Evolutionary conservation across 345 rosid species (phyloP).

Genomic region (Salix caprea): DNA sequence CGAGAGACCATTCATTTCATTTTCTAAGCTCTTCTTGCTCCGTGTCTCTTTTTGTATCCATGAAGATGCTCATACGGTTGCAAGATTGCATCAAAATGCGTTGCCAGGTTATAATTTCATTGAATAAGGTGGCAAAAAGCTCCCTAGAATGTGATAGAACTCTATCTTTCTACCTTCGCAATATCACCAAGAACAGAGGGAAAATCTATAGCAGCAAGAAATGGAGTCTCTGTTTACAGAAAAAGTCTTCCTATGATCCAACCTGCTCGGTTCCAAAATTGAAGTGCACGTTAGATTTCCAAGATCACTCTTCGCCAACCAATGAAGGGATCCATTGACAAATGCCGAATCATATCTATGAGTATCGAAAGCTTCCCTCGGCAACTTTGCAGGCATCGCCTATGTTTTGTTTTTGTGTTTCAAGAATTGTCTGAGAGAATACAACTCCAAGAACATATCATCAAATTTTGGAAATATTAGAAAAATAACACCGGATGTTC

Average conservation of each 20-base stretch:
- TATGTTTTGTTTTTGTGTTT: too few relatives aligned
- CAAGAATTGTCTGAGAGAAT: too few relatives aligned
- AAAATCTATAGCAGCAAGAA: neutral
- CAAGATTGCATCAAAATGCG: neutral
- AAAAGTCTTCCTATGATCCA: neutral
- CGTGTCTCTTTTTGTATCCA: neutral
- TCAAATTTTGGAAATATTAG: too few relatives aligned
- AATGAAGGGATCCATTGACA: neutral
- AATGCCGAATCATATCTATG: neutral
- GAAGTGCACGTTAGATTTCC: neutral
- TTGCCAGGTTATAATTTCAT: too few relatives aligned
- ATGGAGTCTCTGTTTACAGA: neutral
- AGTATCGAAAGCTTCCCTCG: neutral
- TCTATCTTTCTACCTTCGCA: too few relatives aligned
- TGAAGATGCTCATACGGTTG: neutral
- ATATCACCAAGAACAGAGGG: too few relatives aligned
- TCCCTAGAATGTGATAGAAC: too few relatives aligned
- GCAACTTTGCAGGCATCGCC: too few relatives aligned
- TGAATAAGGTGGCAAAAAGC: neutral
- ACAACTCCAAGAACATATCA: too few relatives aligned
- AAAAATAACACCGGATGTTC: too few relatives aligned
- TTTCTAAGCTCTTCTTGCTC: neutral
- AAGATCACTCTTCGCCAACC: neutral
- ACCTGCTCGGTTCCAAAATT: neutral
- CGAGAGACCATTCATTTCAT: neutral